Evolutionary conservation across 2,329 filamentous ascomycete genomes (phyloP).

Genomic region (Paraphoma chrysanthemicola): DNA sequence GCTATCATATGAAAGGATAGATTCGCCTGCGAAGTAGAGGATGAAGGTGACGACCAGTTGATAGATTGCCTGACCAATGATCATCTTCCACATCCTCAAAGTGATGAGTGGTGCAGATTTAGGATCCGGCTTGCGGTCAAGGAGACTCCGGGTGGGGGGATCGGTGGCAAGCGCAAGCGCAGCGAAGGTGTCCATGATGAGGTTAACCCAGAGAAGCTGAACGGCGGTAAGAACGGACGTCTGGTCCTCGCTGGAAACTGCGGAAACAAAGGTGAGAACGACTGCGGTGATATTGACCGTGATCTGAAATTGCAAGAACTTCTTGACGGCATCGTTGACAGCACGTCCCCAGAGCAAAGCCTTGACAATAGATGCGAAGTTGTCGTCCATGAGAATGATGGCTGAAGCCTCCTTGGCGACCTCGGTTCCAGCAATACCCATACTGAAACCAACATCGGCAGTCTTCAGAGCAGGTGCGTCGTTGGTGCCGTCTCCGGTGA

Average conservation of each 20-base stretch:
- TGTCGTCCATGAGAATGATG: conserved; percentile 88
- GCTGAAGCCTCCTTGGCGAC: conserved; percentile 85
- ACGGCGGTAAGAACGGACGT: conserved; percentile 83
- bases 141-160: conserved; percentile 80
- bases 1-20: conserved; percentile 66
- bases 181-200: conserved; percentile 97
- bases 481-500: conserved; percentile 85
- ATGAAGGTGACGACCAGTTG: conserved; percentile 81
- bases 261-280: conserved; percentile 83
- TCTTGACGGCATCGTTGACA: conserved; percentile 53
- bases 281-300: conserved; percentile 94
- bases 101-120: conserved; percentile 82
- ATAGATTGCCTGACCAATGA: conserved; percentile 88
- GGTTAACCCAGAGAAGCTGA: conserved; percentile 92
- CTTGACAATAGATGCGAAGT: conserved; percentile 86
- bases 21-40: conserved; percentile 76
- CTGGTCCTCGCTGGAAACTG: conserved; percentile 74
- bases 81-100: conserved; percentile 98
- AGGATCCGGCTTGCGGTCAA: conserved; percentile 79
- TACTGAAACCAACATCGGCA: conserved; percentile 84
- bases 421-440: conserved; percentile 84
- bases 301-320: conserved; percentile 67
- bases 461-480: conserved; percentile 82
- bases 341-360: conserved; percentile 76
- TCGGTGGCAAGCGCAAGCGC: conserved; percentile 89